These are phyloP conservation scores for Dissophora ornata DNA, from an alignment of 192 early-diverging fungal genomes.

Conservation along the genomic window DNA sequence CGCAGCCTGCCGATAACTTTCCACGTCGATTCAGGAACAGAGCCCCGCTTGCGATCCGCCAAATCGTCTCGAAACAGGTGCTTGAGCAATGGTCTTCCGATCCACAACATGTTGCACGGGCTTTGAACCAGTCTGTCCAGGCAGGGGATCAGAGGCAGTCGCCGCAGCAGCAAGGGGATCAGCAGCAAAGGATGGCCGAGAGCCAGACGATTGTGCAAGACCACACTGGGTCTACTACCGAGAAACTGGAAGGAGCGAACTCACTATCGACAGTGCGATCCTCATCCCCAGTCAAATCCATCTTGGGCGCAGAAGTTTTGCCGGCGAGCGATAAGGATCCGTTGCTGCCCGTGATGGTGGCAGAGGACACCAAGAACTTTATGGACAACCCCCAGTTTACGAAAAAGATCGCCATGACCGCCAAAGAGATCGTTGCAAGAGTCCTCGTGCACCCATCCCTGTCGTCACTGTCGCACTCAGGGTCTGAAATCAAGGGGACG, in stretches of 20 bases:
- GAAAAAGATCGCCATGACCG: constrained; percentile 33
- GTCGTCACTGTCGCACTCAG: not conserved
- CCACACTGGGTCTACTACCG: too few relatives aligned
- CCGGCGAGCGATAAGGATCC: too few relatives aligned
- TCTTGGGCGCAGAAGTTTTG: too few relatives aligned
- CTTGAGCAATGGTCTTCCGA: constrained; percentile 32
- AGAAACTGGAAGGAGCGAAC: too few relatives aligned
- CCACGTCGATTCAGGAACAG: constrained; percentile 39
- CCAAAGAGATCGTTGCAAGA: constrained; percentile 23
- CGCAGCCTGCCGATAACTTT: constrained; percentile 21
- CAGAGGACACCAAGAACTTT: constrained; percentile 56
- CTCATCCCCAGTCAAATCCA: too few relatives aligned
- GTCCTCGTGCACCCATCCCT: constrained; percentile 11
- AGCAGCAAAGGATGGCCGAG: too few relatives aligned
- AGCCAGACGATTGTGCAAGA: too few relatives aligned
- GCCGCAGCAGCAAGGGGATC: too few relatives aligned
- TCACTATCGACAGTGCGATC: too few relatives aligned
- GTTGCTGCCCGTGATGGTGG: constrained; percentile 50
- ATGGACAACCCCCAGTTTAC: constrained; percentile 57
- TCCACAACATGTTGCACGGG: constrained; percentile 25
- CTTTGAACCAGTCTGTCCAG: constrained; percentile 23
- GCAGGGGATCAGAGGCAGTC: not conserved
- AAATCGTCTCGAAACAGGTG: constrained; percentile 16
- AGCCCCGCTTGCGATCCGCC: constrained; percentile 37
- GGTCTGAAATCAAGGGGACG: not conserved